These are phyloP conservation scores for Penicillium bialowiezense DNA, from an alignment of 495 filamentous ascomycete species.

Conservation along the genomic window DNA sequence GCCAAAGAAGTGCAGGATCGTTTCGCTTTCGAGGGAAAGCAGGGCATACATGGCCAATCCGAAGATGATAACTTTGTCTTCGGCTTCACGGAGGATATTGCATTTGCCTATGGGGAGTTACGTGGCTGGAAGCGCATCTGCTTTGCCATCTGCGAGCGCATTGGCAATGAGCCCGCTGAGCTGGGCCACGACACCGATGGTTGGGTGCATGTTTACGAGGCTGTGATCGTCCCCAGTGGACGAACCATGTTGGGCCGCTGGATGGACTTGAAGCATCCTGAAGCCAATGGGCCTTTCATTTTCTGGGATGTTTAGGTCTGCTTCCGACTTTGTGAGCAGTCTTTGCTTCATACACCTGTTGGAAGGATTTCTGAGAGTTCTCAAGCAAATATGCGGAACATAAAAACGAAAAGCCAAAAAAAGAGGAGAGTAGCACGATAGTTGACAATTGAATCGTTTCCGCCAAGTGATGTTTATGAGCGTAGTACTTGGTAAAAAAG, in stretches of 20 bases:
- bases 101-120: slow-evolving; percentile 24
- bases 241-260: slow-evolving; percentile 49
- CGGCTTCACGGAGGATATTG: slow-evolving; percentile 31
- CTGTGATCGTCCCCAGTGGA: slow-evolving; percentile 47
- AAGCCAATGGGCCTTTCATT: slow-evolving; percentile 49
- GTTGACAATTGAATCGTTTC: no score
- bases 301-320: slow-evolving; percentile 47
- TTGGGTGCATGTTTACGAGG: slow-evolving; percentile 45
- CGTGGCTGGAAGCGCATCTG: slow-evolving; percentile 43
- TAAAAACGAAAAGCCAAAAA: no score
- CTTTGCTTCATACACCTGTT: no score
- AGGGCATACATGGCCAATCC: slow-evolving; percentile 10
- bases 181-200: slow-evolving; percentile 11
- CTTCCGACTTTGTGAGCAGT: no score
- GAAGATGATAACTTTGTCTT: slow-evolving; percentile 18
- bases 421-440: no score
- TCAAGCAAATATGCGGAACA: no score
- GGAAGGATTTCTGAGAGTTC: no score
- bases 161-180: not conserved
- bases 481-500: not conserved
- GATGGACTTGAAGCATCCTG: slow-evolving; percentile 28
- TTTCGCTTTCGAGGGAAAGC: slow-evolving; percentile 25
- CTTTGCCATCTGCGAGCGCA: slow-evolving; percentile 29
- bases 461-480: not conserved
- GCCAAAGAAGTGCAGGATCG: slow-evolving; percentile 6